phyloP scores from a whole-genome alignment of 768 basidiomycete species.

The Mycena crocata region DNA sequence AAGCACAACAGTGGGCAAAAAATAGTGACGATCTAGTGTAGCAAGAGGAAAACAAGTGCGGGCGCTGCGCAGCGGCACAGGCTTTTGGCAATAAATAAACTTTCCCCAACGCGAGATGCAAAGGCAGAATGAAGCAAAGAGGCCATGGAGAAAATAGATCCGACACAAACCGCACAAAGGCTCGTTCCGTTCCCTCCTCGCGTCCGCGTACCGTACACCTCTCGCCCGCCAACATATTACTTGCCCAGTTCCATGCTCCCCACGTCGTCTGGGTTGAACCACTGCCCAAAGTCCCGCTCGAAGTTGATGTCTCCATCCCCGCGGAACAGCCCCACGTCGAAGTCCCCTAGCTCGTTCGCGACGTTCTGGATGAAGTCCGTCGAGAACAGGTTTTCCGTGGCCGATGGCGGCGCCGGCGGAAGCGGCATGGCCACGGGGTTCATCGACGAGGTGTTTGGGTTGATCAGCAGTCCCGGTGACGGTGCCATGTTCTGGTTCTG shows the following conservation, averaged over 20 bases:
- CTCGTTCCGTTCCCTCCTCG: constrained; percentile 21
- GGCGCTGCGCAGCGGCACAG: constrained; percentile 26
- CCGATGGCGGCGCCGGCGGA: constrained; percentile 19
- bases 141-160: constrained; percentile 19
- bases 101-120: constrained; percentile 21
- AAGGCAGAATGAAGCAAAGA: constrained; percentile 18
- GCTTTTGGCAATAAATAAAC: constrained; percentile 36
- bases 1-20: constrained; percentile 29
- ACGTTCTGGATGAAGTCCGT: constrained; percentile 61
- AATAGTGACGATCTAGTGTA: constrained; percentile 31
- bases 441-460: constrained; percentile 32
- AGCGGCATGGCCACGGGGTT: constrained; percentile 29
- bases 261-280: constrained; percentile 73
- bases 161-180: constrained; percentile 10
- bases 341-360: constrained; percentile 54
- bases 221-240: constrained; percentile 12
- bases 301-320: constrained; percentile 68
- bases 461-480: constrained; percentile 43
- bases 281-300: constrained; percentile 80
- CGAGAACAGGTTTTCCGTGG: constrained; percentile 39
- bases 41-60: constrained; percentile 23
- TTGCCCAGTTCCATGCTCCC: constrained; percentile 42
- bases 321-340: constrained; percentile 55
- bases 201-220: not conserved
- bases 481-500: constrained; percentile 39